phyloP scores from a whole-genome alignment of 2,329 filamentous ascomycete genomes.

The Nemania bipapillata region DNA sequence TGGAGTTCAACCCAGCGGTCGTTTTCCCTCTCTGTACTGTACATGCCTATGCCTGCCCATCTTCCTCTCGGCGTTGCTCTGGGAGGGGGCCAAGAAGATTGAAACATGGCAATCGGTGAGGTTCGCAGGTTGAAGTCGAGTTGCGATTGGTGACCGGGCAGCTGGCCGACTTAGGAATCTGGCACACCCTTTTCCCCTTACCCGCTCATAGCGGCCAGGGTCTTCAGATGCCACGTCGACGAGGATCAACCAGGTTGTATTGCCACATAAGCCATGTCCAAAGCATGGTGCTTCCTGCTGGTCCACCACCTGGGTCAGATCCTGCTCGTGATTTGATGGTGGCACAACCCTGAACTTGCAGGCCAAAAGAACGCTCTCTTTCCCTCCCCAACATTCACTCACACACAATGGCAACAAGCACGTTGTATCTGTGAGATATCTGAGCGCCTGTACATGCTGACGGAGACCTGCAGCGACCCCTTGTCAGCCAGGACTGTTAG shows the following conservation, averaged over 20 bases:
- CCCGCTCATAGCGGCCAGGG: constrained; percentile 29
- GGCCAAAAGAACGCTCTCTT: neutral
- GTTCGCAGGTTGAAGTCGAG: constrained; percentile 2
- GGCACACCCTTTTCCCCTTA: constrained; percentile 28
- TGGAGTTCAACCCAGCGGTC: neutral
- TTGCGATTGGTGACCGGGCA: constrained; percentile 1
- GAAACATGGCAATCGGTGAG: constrained; percentile 11
- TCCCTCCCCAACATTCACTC: neutral
- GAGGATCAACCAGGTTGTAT: constrained; percentile 25
- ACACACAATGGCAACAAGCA: neutral
- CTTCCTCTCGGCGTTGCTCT: neutral
- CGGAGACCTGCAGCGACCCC: constrained; percentile 20
- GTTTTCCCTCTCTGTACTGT: too few relatives aligned
- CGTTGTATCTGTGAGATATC: constrained; percentile 12
- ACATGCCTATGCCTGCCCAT: too few relatives aligned
- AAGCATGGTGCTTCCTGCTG: constrained; percentile 17
- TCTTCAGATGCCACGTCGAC: constrained; percentile 32
- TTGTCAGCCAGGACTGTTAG: constrained; percentile 10
- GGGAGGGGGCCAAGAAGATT: neutral
- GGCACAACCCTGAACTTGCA: constrained; percentile 17
- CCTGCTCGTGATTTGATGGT: constrained; percentile 12
- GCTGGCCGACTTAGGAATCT: neutral
- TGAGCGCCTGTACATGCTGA: constrained; percentile 25
- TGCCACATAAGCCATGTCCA: constrained; percentile 20
- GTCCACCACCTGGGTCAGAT: constrained; percentile 11